phyloP scores from a whole-genome alignment of 2,329 filamentous ascomycete genomes.

The Lizonia empirigonia region DNA sequence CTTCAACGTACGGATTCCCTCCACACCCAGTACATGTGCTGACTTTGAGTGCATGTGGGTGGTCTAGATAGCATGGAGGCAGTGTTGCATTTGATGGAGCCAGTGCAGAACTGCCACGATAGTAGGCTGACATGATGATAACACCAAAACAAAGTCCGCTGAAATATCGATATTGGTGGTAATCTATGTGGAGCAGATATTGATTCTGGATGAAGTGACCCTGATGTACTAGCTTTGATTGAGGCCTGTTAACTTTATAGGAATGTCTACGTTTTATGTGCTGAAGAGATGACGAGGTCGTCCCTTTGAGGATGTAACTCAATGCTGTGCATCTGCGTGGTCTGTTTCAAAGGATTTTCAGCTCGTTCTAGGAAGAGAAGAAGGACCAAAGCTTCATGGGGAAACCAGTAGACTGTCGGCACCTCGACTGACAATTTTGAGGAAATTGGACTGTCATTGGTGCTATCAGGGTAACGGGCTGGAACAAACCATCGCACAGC shows the following conservation, averaged over 20 bases:
- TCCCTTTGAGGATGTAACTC: not conserved
- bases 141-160: not conserved
- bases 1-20: conserved; percentile 9
- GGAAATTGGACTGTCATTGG: not conserved
- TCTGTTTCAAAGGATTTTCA: not conserved
- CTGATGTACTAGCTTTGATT: too few species aligned
- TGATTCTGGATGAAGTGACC: too few species aligned
- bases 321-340: not conserved
- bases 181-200: not conserved
- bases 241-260: too few species aligned
- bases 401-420: not conserved
- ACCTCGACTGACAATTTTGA: not conserved
- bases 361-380: not conserved
- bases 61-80: conserved; percentile 6
- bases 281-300: too few species aligned
- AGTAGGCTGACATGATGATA: not conserved
- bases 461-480: not conserved
- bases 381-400: not conserved
- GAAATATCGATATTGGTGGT: not conserved
- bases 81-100: not conserved
- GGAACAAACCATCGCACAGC: not conserved
- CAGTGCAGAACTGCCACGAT: not conserved
- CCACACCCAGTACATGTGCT: conserved; percentile 11
- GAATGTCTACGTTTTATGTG: too few species aligned
- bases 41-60: conserved; percentile 9